A percentile compares a stretch with the other conserved stretches of the same genome.
phyloP scores from a whole-genome alignment of 1,284 basidiomycete species.

The Sanghuangporus sanghuang region DNA sequence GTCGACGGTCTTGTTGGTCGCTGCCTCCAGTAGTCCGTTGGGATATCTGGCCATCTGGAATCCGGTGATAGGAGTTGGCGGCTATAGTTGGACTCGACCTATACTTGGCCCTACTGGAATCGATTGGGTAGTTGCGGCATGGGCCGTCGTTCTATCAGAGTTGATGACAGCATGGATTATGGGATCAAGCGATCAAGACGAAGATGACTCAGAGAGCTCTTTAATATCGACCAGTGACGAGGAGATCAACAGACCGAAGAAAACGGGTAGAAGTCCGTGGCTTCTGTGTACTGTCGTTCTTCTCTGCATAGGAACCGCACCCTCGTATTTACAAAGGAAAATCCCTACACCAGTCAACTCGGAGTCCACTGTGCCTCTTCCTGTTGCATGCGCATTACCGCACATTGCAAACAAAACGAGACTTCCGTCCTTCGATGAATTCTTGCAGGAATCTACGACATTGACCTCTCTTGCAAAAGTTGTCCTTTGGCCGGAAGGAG shows the following conservation, averaged over 20 bases:
- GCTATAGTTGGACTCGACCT: constrained; percentile 59
- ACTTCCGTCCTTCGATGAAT: constrained; percentile 51
- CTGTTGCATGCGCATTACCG: constrained; percentile 62
- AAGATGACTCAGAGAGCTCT: constrained; percentile 19
- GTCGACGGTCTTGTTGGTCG: constrained; percentile 51
- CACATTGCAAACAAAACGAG: constrained; percentile 26
- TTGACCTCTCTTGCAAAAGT: constrained; percentile 44
- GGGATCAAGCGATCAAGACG: constrained; percentile 28
- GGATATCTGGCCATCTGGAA: constrained; percentile 70
- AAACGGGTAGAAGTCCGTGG: constrained; percentile 3
- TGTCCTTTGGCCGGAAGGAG: constrained; percentile 77
- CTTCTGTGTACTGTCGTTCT: constrained; percentile 33
- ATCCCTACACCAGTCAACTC: constrained; percentile 42
- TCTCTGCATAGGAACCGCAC: constrained; percentile 46
- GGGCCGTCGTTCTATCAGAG: constrained; percentile 62
- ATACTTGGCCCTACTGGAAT: constrained; percentile 51
- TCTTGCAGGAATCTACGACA: constrained; percentile 46
- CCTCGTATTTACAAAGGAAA: constrained; percentile 42
- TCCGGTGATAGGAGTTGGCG: constrained; percentile 43
- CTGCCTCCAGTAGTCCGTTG: constrained; percentile 52
- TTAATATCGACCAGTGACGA: constrained; percentile 8
- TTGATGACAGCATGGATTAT: constrained; percentile 51
- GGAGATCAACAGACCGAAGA: constrained; percentile 3
- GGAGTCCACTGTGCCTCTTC: constrained; percentile 44
- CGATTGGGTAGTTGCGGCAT: constrained; percentile 67